Evolutionary conservation across 345 rosid genomes (phyloP).

Genomic region (Citrus reticulata): DNA sequence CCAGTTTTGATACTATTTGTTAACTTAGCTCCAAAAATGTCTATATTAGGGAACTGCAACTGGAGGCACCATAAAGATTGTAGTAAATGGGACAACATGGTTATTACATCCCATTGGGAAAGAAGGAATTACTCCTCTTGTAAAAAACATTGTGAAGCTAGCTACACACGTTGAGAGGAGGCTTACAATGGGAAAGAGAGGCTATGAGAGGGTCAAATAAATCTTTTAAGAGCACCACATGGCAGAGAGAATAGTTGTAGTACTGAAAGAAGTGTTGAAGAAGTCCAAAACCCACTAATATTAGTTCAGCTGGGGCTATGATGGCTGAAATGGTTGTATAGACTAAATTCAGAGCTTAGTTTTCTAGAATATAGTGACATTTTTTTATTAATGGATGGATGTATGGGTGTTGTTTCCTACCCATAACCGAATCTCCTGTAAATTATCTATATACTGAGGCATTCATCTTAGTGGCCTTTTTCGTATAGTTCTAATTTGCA

Average conservation of each 20-base stretch:
- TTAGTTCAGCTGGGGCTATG: not conserved
- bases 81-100: constrained; percentile 48
- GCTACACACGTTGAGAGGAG: constrained; percentile 52
- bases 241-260: constrained; percentile 43
- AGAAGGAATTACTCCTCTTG: constrained; percentile 38
- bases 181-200: constrained; percentile 52
- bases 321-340: not conserved
- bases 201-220: constrained; percentile 39
- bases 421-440: constrained; percentile 12
- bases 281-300: constrained; percentile 14
- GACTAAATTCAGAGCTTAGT: not conserved
- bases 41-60: constrained; percentile 40
- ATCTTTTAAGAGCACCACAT: constrained; percentile 44
- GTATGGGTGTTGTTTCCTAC: not conserved
- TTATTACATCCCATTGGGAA: constrained; percentile 44
- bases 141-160: constrained; percentile 37
- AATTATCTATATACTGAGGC: constrained; percentile 25
- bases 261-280: constrained; percentile 31
- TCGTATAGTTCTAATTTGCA: not conserved
- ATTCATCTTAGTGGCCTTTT: constrained; percentile 2
- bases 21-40: not conserved
- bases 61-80: constrained; percentile 48
- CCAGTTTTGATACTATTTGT: not conserved
- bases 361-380: not conserved
- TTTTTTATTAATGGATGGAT: not conserved